Evolutionary conservation across 352 stramenopile species (phyloP).

Genomic region (Phytophthora boehmeriae): DNA sequence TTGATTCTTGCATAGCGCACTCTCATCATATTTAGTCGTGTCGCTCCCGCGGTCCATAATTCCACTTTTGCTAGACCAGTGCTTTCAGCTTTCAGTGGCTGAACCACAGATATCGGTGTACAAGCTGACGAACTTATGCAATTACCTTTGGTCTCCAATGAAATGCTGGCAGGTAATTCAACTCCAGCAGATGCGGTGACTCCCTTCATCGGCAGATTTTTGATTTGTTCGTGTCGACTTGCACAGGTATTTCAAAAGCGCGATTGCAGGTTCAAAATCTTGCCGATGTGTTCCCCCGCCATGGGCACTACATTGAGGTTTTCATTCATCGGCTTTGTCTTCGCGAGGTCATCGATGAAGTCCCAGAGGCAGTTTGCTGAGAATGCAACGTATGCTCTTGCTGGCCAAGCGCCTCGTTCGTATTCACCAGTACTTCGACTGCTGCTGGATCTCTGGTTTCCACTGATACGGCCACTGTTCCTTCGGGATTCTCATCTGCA

Average conservation of each 20-base stretch:
- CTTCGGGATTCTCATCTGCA: constrained; percentile 18
- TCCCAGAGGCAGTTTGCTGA: background rate
- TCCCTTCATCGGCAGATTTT: background rate
- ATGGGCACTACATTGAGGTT: background rate
- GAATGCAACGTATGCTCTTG: background rate
- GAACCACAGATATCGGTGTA: background rate
- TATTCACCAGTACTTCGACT: background rate
- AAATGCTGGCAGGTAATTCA: background rate
- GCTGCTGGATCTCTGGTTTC: background rate
- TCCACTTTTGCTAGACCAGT: background rate
- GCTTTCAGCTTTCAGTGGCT: background rate
- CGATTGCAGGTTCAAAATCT: background rate
- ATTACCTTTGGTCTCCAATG: too few species aligned
- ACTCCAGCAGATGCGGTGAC: background rate
- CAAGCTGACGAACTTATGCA: background rate
- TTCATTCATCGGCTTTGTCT: background rate
- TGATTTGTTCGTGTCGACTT: background rate
- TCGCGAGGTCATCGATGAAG: background rate
- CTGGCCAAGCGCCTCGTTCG: too few species aligned
- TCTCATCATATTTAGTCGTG: background rate
- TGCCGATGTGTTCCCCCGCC: background rate
- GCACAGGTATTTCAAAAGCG: constrained; percentile 1
- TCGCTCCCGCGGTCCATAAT: background rate
- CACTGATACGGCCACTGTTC: background rate
- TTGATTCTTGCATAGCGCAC: background rate